These are phyloP conservation scores for Trichoderma asperellum DNA, from an alignment of 2,329 filamentous ascomycete genomes.

Conservation along the genomic window DNA sequence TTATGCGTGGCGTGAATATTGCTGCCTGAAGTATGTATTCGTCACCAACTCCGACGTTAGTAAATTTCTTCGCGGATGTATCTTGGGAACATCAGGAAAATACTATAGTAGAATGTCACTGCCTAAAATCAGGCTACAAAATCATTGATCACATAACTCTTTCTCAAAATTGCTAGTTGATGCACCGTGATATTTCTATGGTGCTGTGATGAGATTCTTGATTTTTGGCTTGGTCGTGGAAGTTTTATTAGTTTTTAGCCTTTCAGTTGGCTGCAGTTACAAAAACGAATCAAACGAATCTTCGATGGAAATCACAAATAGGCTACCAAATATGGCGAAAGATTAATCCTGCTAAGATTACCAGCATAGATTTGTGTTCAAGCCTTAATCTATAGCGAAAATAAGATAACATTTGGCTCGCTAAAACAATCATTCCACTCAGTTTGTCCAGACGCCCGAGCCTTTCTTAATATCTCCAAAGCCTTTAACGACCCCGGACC, in stretches of 20 bases:
- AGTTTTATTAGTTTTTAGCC: neutral
- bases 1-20: constrained; percentile 2
- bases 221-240: neutral
- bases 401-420: constrained; percentile 11
- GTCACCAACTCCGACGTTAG: neutral
- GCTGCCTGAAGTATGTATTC: constrained; percentile 16
- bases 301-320: neutral
- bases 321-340: neutral
- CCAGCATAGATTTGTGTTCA: neutral
- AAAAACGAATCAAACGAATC: neutral
- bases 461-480: constrained; percentile 4
- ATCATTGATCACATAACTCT: neutral
- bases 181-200: neutral
- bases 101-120: neutral
- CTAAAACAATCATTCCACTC: constrained; percentile 13
- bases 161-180: neutral
- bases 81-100: neutral
- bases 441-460: constrained; percentile 9
- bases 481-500: constrained; percentile 18
- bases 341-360: no score
- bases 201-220: neutral
- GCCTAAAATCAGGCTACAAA: neutral
- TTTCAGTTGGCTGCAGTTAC: neutral
- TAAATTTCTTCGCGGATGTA: neutral
- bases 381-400: constrained; percentile 11